A percentile compares a stretch with the other conserved stretches of the same genome.
phyloP scores from a whole-genome alignment of 2,329 filamentous ascomycete species.

The Arthrocladium fulminans region DNA sequence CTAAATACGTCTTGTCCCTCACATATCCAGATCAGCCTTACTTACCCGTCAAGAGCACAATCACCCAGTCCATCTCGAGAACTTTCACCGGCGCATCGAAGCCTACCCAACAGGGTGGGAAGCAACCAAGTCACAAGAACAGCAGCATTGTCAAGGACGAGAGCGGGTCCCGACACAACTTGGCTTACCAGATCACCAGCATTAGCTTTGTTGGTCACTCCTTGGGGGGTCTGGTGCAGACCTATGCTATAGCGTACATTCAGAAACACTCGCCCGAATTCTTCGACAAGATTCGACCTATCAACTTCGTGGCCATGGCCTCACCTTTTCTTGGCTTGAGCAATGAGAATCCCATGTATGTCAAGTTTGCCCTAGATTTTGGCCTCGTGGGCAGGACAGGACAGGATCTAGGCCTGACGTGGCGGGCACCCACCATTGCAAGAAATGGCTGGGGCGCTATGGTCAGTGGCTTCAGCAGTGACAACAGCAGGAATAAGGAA shows the following conservation, averaged over 20 bases:
- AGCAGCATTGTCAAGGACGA: constrained; percentile 49
- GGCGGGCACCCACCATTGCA: constrained; percentile 63
- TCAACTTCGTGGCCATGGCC: constrained; percentile 92
- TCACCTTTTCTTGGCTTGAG: constrained; percentile 76
- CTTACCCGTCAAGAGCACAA: constrained; percentile 54
- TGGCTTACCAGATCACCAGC: constrained; percentile 62
- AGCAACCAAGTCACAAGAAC: constrained; percentile 48
- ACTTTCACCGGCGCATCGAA: constrained; percentile 35
- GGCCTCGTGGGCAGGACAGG: constrained; percentile 92
- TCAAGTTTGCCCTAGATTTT: constrained; percentile 94
- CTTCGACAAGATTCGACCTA: constrained; percentile 69
- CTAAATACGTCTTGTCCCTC: constrained; percentile 79
- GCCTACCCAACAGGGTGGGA: constrained; percentile 25
- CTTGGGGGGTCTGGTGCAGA: constrained; percentile 73
- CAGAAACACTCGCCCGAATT: constrained; percentile 73
- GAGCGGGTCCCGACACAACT: constrained; percentile 32
- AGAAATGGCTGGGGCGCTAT: constrained; percentile 67
- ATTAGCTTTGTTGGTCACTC: constrained; percentile 86
- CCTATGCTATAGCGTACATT: constrained; percentile 80
- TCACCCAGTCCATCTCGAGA: constrained; percentile 40
- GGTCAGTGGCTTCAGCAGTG: constrained; percentile 55
- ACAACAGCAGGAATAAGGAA: constrained; percentile 51
- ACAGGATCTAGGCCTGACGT: constrained; percentile 88
- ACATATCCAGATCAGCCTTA: constrained; percentile 93
- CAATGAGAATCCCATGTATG: constrained; percentile 95